phyloP scores from a whole-genome alignment of 805 yeast genomes.

The Starmerella floricola region DNA sequence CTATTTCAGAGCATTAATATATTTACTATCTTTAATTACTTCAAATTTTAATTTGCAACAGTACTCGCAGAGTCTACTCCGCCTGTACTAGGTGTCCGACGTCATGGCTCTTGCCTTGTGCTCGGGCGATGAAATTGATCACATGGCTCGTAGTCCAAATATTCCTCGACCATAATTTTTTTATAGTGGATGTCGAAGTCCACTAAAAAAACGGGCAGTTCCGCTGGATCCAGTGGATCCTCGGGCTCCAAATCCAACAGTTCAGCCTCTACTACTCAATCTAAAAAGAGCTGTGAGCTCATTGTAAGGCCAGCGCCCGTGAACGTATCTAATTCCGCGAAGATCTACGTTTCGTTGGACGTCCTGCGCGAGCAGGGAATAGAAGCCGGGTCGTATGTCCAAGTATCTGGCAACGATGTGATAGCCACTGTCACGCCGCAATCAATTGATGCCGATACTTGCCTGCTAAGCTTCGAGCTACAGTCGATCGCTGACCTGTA shows the following conservation, averaged over 20 bases:
- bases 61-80: background rate
- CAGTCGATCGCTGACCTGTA: constrained; percentile 35
- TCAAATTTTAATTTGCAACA: background rate
- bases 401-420: constrained; percentile 16
- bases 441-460: constrained; percentile 20
- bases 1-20: no score
- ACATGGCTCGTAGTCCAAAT: background rate
- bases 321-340: constrained; percentile 12
- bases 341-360: constrained; percentile 23
- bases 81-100: background rate
- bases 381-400: constrained; percentile 25
- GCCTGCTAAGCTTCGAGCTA: constrained; percentile 25
- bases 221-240: constrained; percentile 1
- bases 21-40: no score
- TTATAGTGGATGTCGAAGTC: constrained; percentile 13
- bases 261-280: background rate
- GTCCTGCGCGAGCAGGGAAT: constrained; percentile 22
- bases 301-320: constrained; percentile 24
- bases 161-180: background rate
- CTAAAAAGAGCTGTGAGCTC: constrained; percentile 13
- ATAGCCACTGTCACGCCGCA: constrained; percentile 25
- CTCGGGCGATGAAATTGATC: background rate
- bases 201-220: constrained; percentile 8
- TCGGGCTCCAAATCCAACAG: background rate
- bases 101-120: background rate